phyloP scores from a whole-genome alignment of 23 red algal genomes.

The Agarophyton chilense region DNA sequence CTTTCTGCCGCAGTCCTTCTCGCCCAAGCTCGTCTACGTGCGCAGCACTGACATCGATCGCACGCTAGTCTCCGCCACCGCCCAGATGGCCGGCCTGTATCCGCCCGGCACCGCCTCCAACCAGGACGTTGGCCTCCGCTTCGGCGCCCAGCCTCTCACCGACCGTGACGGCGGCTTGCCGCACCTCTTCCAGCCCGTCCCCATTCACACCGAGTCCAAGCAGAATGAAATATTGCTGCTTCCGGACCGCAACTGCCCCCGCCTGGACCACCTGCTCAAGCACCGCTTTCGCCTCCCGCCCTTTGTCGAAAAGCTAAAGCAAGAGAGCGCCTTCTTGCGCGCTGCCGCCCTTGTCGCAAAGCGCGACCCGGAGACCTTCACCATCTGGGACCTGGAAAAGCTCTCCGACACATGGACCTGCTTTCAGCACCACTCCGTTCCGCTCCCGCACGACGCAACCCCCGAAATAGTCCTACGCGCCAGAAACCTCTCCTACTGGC shows the following conservation, averaged over 20 bases:
- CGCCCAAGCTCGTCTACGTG: slow-evolving; percentile 68
- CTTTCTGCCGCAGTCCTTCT: slow-evolving; percentile 62
- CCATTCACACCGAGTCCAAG: slow-evolving; percentile 74
- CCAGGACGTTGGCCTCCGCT: slow-evolving; percentile 33
- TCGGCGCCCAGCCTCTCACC: slow-evolving; percentile 10
- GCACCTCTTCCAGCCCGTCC: slow-evolving; percentile 70
- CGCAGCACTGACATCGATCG: slow-evolving; percentile 91
- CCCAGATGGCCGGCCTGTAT: slow-evolving; percentile 84
- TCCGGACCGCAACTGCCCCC: slow-evolving; percentile 66
- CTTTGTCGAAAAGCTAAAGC: not conserved
- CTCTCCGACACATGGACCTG: slow-evolving; percentile 73
- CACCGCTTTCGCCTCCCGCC: not conserved
- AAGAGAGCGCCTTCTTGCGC: slow-evolving; percentile 40
- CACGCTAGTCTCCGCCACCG: slow-evolving; percentile 82
- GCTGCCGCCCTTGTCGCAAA: slow-evolving; percentile 13
- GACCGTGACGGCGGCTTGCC: slow-evolving; percentile 58
- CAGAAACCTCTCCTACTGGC: slow-evolving; percentile 46
- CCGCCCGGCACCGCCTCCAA: slow-evolving; percentile 42
- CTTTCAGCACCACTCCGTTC: slow-evolving; percentile 55
- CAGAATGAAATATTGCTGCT: slow-evolving; percentile 72
- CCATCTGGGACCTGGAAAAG: slow-evolving; percentile 39
- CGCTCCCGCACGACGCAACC: slow-evolving; percentile 52
- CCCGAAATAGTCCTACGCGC: slow-evolving; percentile 36
- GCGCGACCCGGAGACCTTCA: slow-evolving; percentile 1
- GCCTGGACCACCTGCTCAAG: slow-evolving; percentile 33